A percentile compares a stretch with the other conserved stretches of the same genome.
These are phyloP conservation scores for Globisporangium mamillatum DNA, from an alignment of 352 stramenopile genomes.

Conservation along the genomic window DNA sequence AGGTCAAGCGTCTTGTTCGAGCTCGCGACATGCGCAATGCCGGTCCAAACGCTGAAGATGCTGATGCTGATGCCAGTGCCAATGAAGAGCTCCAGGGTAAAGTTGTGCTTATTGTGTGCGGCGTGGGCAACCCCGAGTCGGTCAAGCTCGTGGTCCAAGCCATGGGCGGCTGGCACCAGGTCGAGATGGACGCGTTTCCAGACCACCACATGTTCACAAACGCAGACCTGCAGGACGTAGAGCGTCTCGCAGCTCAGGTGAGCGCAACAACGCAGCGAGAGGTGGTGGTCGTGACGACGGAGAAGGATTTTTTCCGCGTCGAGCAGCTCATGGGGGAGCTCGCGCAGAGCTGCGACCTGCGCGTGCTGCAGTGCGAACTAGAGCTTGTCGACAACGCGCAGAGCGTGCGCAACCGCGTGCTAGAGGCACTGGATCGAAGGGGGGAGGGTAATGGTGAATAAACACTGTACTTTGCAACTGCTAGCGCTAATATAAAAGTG, in stretches of 20 bases:
- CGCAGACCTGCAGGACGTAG: constrained; percentile 34
- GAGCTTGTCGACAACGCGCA: constrained; percentile 31
- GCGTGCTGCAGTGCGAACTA: constrained; percentile 38
- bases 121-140: constrained; percentile 66
- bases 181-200: constrained; percentile 50
- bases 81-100: constrained; percentile 18
- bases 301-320: constrained; percentile 48
- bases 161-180: constrained; percentile 24
- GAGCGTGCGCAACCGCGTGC: constrained; percentile 4
- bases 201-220: constrained; percentile 57
- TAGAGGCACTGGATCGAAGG: not conserved
- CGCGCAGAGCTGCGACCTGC: constrained; percentile 16
- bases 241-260: constrained; percentile 13
- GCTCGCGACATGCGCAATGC: constrained; percentile 8
- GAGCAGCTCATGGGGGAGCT: constrained; percentile 8
- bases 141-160: constrained; percentile 41
- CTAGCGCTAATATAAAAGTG: too few species aligned
- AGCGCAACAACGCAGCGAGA: not conserved
- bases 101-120: constrained; percentile 45
- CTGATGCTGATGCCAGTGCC: not conserved
- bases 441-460: too few species aligned
- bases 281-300: constrained; percentile 57
- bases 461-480: too few species aligned
- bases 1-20: constrained; percentile 28
- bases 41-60: not conserved